These are phyloP conservation scores for Fraxinus cuspidata DNA, from an alignment of 257 asterid species.

Conservation along the genomic window DNA sequence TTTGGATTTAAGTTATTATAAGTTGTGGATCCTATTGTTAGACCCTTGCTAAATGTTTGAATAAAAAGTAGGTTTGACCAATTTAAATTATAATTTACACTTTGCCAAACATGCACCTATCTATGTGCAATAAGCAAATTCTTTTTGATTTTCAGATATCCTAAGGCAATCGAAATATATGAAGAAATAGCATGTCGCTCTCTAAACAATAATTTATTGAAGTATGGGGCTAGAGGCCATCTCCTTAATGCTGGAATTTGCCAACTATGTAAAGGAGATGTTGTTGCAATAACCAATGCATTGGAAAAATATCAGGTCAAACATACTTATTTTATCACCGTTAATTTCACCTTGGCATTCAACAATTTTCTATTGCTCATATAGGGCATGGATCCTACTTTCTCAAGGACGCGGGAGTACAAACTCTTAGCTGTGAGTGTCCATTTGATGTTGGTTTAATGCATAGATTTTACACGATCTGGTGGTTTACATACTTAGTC, in stretches of 20 bases:
- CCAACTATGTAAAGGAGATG: constrained; percentile 43
- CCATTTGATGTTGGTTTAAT: constrained; percentile 15
- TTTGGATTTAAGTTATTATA: too few species aligned
- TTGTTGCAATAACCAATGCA: constrained; percentile 42
- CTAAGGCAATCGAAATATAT: constrained; percentile 34
- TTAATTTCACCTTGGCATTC: not conserved
- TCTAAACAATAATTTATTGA: constrained; percentile 36
- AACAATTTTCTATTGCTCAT: constrained; percentile 16
- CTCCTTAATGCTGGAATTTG: constrained; percentile 50
- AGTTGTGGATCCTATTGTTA: too few species aligned
- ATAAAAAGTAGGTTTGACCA: too few species aligned
- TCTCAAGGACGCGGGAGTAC: constrained; percentile 46
- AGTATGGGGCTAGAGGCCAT: constrained; percentile 46
- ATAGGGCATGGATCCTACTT: constrained; percentile 53
- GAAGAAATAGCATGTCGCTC: constrained; percentile 42
- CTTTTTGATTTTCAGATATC: constrained; percentile 32
- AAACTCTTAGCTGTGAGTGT: constrained; percentile 39
- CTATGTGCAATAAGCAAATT: not conserved
- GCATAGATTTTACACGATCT: not conserved
- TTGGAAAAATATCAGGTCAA: constrained; percentile 47
- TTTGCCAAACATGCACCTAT: not conserved
- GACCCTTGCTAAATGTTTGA: too few species aligned
- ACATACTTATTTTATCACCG: not conserved
- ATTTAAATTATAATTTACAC: too few species aligned
- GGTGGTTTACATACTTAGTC: not conserved